Evolutionary conservation across 2,329 filamentous ascomycete genomes (phyloP).

Genomic region (Nothopassalora personata): DNA sequence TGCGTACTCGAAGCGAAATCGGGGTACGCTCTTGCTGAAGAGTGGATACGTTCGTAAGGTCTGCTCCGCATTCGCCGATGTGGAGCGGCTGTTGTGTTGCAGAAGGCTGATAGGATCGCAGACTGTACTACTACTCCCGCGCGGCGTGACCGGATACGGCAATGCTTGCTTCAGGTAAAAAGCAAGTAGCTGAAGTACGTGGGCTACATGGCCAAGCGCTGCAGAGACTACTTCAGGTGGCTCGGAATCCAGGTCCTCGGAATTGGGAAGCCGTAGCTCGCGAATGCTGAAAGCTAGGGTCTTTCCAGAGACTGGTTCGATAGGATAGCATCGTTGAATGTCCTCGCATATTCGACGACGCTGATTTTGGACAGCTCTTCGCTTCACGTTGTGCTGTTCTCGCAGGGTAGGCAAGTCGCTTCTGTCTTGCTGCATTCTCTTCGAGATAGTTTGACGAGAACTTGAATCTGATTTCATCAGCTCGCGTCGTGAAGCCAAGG

Average conservation of each 20-base stretch:
- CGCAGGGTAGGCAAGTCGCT: conserved; percentile 42
- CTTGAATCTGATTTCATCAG: conserved; percentile 54
- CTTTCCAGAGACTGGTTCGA: conserved; percentile 59
- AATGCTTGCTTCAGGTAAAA: conserved; percentile 75
- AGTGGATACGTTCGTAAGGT: conserved; percentile 63
- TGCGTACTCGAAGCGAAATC: conserved; percentile 91
- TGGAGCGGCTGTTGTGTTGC: conserved; percentile 21
- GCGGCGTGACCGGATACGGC: conserved; percentile 70
- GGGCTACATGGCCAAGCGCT: conserved; percentile 72
- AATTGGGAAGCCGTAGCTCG: conserved; percentile 72
- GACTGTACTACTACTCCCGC: conserved; percentile 69
- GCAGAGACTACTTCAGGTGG: conserved; percentile 71
- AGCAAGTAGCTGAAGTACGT: conserved; percentile 69
- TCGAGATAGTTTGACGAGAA: conserved; percentile 23
- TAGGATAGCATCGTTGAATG: conserved; percentile 71
- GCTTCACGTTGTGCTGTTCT: conserved; percentile 39
- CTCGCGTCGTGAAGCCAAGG: conserved; percentile 58
- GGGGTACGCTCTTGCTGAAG: conserved; percentile 60
- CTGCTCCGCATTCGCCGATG: conserved; percentile 19
- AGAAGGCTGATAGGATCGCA: conserved; percentile 61
- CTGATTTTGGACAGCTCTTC: conserved; percentile 72
- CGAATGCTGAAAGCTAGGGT: conserved; percentile 81
- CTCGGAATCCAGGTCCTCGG: conserved; percentile 60
- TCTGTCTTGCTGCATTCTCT: conserved; percentile 53
- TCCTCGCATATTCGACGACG: conserved; percentile 83